Evolutionary conservation across 2,329 filamentous ascomycete genomes (phyloP), one percentile per base, ranked within the genome.

Genomic region (Pezicula carpinea): DNA sequence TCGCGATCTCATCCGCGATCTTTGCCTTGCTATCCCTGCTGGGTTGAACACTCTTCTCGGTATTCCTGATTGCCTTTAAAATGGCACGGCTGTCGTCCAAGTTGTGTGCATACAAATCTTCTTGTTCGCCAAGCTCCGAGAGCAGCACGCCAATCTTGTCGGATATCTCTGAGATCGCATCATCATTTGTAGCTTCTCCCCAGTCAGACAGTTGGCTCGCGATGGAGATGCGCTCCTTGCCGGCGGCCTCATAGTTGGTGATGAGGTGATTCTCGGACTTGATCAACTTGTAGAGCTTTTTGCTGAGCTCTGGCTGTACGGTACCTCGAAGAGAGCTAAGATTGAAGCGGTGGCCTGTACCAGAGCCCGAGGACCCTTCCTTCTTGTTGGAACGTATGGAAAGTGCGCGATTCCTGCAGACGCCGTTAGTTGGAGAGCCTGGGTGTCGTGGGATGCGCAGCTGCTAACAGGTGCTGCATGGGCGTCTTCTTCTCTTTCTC

Each of bases 91-190:
- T 89, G 53, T 96, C 90, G 66, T 99, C 93, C 46, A 99, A 68
- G 41, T 84, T 83, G 66, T 92, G 85, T 4, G 91, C 89, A 67
- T 91, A 97, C 39, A 76, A 64, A 57, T 96, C 91, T 66, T 99
- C 93, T 68, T 95, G 90, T 69, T 96, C 90, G 44, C 90, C 93
- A 51, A 99, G 82, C 73, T 97, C 93, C 18, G 87, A 86, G 50
- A 99, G 74, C 59, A 99, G 74, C 33, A 97, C 92, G 43, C 90
- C 93, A 44, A 99, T 77, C 76, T 99, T 99, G 76, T 97, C 93
- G 49, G 87, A 90, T 57, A 99, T 80, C 64, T 97, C 93, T 44
- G 82, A 89, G 60, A 97, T 76, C 43, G 83, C 82, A 52, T 95
- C 89, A 62, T 99, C 93, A 44, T 82, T 80, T 2, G 91, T 96